A percentile compares a stretch with the other conserved stretches of the same genome.
Conservation (phyloP, 1,139 yeast species). For the Debaryomyces udenii region DNA sequence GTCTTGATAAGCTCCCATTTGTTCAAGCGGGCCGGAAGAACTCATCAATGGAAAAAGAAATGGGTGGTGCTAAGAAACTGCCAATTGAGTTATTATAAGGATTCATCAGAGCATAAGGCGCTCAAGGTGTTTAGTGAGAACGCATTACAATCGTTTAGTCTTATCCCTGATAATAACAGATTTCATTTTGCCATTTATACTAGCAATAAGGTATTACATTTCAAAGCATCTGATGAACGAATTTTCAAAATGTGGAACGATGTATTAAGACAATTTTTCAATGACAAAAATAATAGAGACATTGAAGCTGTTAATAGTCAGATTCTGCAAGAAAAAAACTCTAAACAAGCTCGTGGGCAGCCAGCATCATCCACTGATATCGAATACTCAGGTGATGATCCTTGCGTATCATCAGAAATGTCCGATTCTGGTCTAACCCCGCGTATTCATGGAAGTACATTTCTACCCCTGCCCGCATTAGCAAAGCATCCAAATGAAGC, state of each 20-base stretch:
- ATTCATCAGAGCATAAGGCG: conserved; percentile 59
- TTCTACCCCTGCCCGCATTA: neutral
- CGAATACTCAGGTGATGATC: conserved; percentile 6
- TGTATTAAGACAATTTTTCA: conserved; percentile 31
- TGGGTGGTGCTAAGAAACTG: conserved; percentile 64
- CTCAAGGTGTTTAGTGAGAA: conserved; percentile 41
- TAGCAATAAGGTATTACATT: conserved; percentile 43
- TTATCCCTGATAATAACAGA: conserved; percentile 36
- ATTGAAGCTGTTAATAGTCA: conserved; percentile 3
- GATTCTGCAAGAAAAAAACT: conserved; percentile 1
- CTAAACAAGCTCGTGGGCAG: neutral
- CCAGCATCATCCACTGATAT: conserved; percentile 1
- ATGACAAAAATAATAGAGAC: conserved; percentile 3
- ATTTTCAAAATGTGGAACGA: conserved; percentile 47
- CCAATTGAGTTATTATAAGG: conserved; percentile 62
- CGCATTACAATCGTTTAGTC: conserved; percentile 25
- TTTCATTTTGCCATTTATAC: conserved; percentile 48
- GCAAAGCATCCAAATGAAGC: conserved; percentile 10
- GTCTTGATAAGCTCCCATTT: conserved; percentile 20
- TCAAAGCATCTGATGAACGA: conserved; percentile 37
- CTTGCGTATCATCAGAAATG: neutral
- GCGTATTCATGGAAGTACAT: conserved; percentile 1
- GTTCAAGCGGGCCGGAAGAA: conserved; percentile 25
- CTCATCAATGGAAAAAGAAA: conserved; percentile 48
- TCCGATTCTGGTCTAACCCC: conserved; percentile 3